These are phyloP conservation scores for Nitzschia sp. DNA, from an alignment of 108 stramenopile species.

Conservation along the genomic window DNA sequence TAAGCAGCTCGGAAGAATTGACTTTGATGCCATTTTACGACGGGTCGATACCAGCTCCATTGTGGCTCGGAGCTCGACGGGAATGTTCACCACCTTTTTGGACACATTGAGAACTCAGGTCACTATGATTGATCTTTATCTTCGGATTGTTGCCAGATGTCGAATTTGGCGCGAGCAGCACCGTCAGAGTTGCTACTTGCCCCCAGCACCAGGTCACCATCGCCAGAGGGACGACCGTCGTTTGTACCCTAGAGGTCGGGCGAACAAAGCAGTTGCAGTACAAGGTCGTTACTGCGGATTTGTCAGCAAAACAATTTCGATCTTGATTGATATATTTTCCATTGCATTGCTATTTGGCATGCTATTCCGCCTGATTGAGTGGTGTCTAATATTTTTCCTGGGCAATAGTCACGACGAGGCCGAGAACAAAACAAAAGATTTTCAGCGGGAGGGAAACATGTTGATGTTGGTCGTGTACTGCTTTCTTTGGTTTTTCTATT, in stretches of 20 bases:
- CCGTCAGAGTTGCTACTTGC: conserved; percentile 2
- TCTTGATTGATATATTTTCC: conserved; percentile 21
- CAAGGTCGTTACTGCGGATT: conserved; percentile 34
- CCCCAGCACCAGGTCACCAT: conserved; percentile 15
- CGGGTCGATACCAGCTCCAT: conserved; percentile 25
- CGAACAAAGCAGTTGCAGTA: conserved; percentile 20
- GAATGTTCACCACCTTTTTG: conserved; percentile 23
- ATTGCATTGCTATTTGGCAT: conserved; percentile 13
- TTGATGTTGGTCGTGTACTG: conserved; percentile 2
- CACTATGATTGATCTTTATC: conserved; percentile 12
- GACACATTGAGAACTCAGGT: conserved; percentile 22
- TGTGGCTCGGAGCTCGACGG: conserved; percentile 30
- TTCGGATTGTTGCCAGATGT: conserved; percentile 23
- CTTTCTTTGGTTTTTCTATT: conserved; percentile 11
- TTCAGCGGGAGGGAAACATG: background rate
- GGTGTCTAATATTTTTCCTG: background rate
- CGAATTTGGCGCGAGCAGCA: background rate
- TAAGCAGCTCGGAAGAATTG: conserved; percentile 8
- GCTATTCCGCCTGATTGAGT: conserved; percentile 8
- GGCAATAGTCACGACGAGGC: background rate
- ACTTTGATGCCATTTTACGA: conserved; percentile 21
- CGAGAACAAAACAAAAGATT: background rate
- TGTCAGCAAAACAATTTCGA: conserved; percentile 14
- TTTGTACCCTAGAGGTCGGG: background rate
- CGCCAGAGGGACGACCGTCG: background rate